Conservation (phyloP, 2,329 filamentous ascomycete genomes). For the Clonostachys rosea region DNA sequence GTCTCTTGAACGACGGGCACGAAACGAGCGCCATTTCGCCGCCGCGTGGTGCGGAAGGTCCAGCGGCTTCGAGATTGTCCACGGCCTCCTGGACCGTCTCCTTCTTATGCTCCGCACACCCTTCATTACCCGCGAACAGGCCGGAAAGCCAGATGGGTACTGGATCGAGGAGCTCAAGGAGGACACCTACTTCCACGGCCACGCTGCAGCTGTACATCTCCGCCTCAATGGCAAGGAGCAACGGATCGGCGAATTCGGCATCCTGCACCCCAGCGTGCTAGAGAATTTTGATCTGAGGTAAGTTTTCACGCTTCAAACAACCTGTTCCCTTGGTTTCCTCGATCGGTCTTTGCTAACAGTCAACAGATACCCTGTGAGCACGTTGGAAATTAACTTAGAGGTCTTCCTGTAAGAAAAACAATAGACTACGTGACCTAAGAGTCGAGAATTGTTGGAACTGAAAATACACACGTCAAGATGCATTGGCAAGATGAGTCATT, state of each 20-base stretch:
- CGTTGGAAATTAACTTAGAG: constrained; percentile 91
- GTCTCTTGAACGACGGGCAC: constrained; percentile 73
- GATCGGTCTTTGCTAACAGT: constrained; percentile 1
- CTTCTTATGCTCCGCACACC: constrained; percentile 86
- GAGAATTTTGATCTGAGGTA: constrained; percentile 89
- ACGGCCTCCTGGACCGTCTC: constrained; percentile 86
- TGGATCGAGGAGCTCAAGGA: constrained; percentile 94
- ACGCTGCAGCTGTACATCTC: constrained; percentile 80
- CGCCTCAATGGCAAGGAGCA: constrained; percentile 68
- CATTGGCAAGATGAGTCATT: background rate
- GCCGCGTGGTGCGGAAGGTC: constrained; percentile 93
- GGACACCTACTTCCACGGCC: constrained; percentile 85
- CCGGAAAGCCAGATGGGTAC: constrained; percentile 67
- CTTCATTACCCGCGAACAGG: constrained; percentile 75
- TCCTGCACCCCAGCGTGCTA: constrained; percentile 87
- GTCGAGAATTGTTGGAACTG: background rate
- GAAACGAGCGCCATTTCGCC: constrained; percentile 94
- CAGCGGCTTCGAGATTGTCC: constrained; percentile 91
- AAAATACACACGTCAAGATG: constrained; percentile 1
- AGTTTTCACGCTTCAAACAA: constrained; percentile 13
- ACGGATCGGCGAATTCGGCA: constrained; percentile 85
- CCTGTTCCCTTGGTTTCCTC: background rate
- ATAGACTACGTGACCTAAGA: background rate
- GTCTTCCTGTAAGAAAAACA: constrained; percentile 67
- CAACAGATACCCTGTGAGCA: constrained; percentile 80